Percentiles rank a stretch among this genome's conserved stretches.
These are phyloP conservation scores for Entoloma clypeatum DNA, from an alignment of 1,284 basidiomycete species.

Conservation along the genomic window DNA sequence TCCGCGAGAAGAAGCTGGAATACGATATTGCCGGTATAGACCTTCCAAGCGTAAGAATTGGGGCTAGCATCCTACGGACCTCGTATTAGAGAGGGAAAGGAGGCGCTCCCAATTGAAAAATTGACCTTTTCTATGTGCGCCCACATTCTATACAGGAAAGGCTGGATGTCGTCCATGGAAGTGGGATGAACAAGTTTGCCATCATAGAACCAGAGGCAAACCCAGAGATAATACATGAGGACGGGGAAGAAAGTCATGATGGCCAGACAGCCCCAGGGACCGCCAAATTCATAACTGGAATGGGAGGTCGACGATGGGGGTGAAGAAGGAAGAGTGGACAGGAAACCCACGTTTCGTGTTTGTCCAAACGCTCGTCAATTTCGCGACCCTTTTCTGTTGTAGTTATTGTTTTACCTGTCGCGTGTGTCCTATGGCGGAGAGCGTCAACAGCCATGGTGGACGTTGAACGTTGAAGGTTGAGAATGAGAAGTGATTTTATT, in stretches of 20 bases:
- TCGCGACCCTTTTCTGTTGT: conserved; percentile 65
- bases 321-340: conserved; percentile 3
- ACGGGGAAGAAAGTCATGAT: conserved; percentile 96
- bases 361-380: conserved; percentile 71
- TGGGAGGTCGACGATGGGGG: conserved; percentile 15
- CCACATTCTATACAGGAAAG: conserved; percentile 85
- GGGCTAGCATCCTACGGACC: conserved; percentile 81
- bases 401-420: conserved; percentile 19
- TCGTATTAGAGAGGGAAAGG: not conserved
- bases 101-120: conserved; percentile 7
- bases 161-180: conserved; percentile 69
- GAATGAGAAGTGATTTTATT: not conserved
- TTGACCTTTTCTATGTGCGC: conserved; percentile 74
- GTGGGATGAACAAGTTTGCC: conserved; percentile 79
- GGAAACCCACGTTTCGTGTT: conserved; percentile 60
- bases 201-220: conserved; percentile 96
- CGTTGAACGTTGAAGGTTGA: conserved; percentile 13
- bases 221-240: conserved; percentile 98
- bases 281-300: conserved; percentile 90
- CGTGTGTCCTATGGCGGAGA: conserved; percentile 29
- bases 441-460: conserved; percentile 20
- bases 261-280: conserved; percentile 84
- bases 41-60: conserved; percentile 81
- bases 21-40: conserved; percentile 86
- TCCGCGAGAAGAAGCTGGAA: conserved; percentile 91